These are phyloP conservation scores for Stenogyne calaminthoides DNA, from an alignment of 305 asterid genomes.

Conservation along the genomic window DNA sequence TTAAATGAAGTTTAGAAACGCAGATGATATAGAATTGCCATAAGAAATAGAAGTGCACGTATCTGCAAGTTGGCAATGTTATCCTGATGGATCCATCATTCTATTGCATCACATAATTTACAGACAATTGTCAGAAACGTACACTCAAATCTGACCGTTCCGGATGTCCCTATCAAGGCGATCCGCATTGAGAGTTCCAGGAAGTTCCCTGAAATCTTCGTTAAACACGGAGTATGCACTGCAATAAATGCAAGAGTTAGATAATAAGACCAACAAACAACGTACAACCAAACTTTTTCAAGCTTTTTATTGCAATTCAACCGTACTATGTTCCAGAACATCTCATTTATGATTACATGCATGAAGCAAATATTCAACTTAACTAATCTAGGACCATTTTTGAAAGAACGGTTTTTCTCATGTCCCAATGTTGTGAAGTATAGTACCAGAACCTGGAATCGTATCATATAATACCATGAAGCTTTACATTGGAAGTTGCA, in stretches of 20 bases:
- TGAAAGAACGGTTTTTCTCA: slow-evolving; percentile 11
- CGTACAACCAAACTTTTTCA: background rate
- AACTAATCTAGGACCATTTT: background rate
- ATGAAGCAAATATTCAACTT: slow-evolving; percentile 2
- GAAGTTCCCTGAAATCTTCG: slow-evolving; percentile 90
- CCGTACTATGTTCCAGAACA: background rate
- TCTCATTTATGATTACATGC: background rate
- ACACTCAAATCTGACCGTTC: slow-evolving; percentile 53
- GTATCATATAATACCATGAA: background rate
- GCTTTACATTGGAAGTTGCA: background rate
- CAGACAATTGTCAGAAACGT: too few relatives aligned
- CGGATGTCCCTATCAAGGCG: slow-evolving; percentile 90
- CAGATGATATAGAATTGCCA: background rate
- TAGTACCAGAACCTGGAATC: background rate
- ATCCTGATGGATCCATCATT: background rate
- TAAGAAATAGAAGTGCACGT: background rate
- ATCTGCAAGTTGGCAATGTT: background rate
- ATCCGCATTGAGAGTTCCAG: slow-evolving; percentile 92
- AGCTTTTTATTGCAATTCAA: background rate
- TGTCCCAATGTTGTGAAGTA: background rate
- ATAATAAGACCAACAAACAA: background rate
- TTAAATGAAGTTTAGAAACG: background rate
- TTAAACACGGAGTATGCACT: slow-evolving; percentile 96
- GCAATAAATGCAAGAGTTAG: slow-evolving; percentile 38
- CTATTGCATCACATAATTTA: background rate